Evolutionary conservation across 2,329 filamentous ascomycete species (phyloP).

Genomic region (Calonectria pseudoturangicola): DNA sequence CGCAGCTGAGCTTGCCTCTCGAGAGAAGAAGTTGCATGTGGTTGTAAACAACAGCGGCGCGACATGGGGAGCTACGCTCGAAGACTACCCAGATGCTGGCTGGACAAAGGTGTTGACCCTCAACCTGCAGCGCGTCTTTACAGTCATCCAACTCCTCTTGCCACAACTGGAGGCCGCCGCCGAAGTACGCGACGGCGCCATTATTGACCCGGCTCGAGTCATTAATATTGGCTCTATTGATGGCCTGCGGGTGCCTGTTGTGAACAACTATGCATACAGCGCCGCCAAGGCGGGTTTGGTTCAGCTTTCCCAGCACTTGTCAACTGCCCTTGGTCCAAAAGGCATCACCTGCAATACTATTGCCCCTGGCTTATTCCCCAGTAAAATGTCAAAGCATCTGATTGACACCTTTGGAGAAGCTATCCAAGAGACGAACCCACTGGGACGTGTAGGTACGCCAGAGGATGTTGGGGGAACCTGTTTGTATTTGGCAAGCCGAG

Average conservation of each 20-base stretch:
- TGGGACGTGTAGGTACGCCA: constrained; percentile 79
- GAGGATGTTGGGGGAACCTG: constrained; percentile 83
- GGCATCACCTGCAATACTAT: constrained; percentile 80
- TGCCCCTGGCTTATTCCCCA: constrained; percentile 82
- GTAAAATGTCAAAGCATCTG: constrained; percentile 80
- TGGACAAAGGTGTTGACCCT: constrained; percentile 78
- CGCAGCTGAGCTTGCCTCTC: constrained; percentile 68
- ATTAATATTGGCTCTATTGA: constrained; percentile 81
- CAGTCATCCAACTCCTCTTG: constrained; percentile 76
- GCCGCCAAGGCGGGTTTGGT: constrained; percentile 79
- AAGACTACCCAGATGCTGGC: constrained; percentile 74
- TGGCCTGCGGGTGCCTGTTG: constrained; percentile 74
- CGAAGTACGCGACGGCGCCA: constrained; percentile 59
- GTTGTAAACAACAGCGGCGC: constrained; percentile 81
- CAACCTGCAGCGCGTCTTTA: constrained; percentile 82
- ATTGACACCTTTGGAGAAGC: constrained; percentile 72
- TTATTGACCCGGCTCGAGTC: constrained; percentile 71
- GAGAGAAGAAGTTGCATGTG: constrained; percentile 73
- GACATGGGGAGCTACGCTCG: constrained; percentile 77
- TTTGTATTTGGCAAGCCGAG: constrained; percentile 80
- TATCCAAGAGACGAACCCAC: constrained; percentile 76
- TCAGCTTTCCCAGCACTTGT: constrained; percentile 76
- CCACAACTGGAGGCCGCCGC: constrained; percentile 70
- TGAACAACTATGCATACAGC: constrained; percentile 77
- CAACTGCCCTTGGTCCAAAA: constrained; percentile 75